Percentiles rank a stretch among this genome's conserved stretches.
These are phyloP conservation scores for Boletellus sp. DNA, from an alignment of 768 basidiomycete genomes.

Conservation along the genomic window DNA sequence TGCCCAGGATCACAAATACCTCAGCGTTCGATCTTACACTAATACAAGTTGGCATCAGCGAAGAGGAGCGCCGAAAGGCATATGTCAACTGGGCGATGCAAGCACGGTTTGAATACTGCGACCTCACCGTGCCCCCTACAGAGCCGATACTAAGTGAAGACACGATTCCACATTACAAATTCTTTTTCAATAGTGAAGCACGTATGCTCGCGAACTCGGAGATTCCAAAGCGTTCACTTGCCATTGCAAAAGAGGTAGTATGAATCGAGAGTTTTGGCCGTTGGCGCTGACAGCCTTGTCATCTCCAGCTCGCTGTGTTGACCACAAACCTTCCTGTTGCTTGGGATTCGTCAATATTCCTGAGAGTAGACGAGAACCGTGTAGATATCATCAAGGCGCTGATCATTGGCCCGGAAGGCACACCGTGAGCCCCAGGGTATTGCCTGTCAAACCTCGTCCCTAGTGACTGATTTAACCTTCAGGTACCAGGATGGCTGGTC, in stretches of 20 bases:
- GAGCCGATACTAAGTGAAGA: conserved; percentile 41
- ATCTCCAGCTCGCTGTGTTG: conserved; percentile 78
- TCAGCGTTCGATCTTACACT: conserved; percentile 40
- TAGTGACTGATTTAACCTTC: conserved; percentile 6
- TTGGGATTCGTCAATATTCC: conserved; percentile 92
- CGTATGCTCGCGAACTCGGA: conserved; percentile 80
- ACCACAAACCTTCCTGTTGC: conserved; percentile 93
- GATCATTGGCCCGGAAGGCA: conserved; percentile 90
- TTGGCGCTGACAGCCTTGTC: conserved; percentile 7
- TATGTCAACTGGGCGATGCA: conserved; percentile 84
- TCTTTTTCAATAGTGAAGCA: conserved; percentile 78
- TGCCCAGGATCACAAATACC: conserved; percentile 68
- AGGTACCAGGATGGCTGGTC: conserved; percentile 93
- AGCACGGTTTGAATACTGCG: conserved; percentile 88
- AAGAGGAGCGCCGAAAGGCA: conserved; percentile 61
- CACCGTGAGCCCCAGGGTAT: conserved; percentile 58
- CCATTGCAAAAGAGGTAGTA: conserved; percentile 90
- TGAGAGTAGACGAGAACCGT: conserved; percentile 87
- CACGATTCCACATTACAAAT: conserved; percentile 70
- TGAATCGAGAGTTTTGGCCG: neutral
- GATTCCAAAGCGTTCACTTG: conserved; percentile 87
- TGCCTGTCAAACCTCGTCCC: neutral
- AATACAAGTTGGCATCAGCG: conserved; percentile 47
- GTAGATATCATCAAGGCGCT: conserved; percentile 92
- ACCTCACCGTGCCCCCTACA: conserved; percentile 54